Evolutionary conservation across 78 protist species (phyloP).

Genomic region (slime mould (Dictyostelium discoideum)): DNA sequence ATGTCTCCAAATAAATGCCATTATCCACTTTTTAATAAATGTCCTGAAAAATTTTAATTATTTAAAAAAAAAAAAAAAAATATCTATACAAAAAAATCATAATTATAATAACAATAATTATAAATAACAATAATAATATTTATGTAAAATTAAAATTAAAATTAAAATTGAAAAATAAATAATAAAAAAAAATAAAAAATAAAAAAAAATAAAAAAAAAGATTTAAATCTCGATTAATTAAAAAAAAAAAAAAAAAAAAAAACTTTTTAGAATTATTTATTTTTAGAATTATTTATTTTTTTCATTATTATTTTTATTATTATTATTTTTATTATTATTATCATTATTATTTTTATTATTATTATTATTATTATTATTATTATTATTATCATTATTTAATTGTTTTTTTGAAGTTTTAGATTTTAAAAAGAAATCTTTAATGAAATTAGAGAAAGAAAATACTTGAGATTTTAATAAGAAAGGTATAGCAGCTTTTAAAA

Average conservation of each 20-base stretch:
- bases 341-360: conserved; percentile 2
- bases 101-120: background rate
- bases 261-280: background rate
- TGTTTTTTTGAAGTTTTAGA: background rate
- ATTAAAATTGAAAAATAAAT: background rate
- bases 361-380: background rate
- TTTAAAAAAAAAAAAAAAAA: background rate
- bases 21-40: background rate
- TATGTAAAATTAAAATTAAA: background rate
- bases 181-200: background rate
- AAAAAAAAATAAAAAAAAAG: too few species aligned
- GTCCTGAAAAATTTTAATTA: background rate
- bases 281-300: background rate
- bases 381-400: background rate
- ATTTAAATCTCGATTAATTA: background rate
- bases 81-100: background rate
- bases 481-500: conserved; percentile 75
- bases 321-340: background rate
- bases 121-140: background rate
- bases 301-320: background rate
- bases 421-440: background rate
- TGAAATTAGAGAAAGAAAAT: background rate
- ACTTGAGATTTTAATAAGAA: conserved; percentile 40
- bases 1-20: background rate
- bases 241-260: background rate